Conservation (phyloP, 345 rosid genomes). For the Melaleuca quinquenervia region DNA sequence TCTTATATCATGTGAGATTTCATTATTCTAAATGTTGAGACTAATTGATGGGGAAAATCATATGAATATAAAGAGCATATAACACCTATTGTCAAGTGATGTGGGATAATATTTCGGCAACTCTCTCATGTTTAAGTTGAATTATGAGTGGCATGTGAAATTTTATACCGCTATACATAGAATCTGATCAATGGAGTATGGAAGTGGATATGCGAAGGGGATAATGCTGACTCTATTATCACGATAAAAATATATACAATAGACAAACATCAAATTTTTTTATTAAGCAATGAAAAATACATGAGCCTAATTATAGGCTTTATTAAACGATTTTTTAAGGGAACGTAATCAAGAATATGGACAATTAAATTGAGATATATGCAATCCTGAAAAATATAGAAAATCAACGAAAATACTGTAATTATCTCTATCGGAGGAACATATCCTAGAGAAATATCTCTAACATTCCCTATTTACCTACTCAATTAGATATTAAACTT, state of each 20-base stretch:
- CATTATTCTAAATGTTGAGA: neutral
- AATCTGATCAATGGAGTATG: neutral
- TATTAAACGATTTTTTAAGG: neutral
- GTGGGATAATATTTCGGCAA: neutral
- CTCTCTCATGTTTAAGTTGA: accelerated
- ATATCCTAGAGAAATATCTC: neutral
- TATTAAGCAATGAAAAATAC: neutral
- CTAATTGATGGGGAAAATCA: neutral
- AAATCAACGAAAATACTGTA: neutral
- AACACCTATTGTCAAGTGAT: neutral
- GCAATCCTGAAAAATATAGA: neutral
- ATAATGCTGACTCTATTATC: neutral
- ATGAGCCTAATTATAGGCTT: neutral
- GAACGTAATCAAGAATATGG: neutral
- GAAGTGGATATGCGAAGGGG: neutral
- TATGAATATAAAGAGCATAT: neutral
- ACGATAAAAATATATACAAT: neutral
- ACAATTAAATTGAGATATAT: neutral
- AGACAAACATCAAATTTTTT: neutral
- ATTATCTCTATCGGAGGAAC: neutral
- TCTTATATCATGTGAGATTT: neutral
- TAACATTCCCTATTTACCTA: neutral
- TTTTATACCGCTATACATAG: neutral
- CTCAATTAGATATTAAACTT: neutral
- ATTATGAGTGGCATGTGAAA: neutral